Evolutionary conservation across 78 protist genomes (phyloP).

Genomic region (Cavenderia fasciculata): DNA sequence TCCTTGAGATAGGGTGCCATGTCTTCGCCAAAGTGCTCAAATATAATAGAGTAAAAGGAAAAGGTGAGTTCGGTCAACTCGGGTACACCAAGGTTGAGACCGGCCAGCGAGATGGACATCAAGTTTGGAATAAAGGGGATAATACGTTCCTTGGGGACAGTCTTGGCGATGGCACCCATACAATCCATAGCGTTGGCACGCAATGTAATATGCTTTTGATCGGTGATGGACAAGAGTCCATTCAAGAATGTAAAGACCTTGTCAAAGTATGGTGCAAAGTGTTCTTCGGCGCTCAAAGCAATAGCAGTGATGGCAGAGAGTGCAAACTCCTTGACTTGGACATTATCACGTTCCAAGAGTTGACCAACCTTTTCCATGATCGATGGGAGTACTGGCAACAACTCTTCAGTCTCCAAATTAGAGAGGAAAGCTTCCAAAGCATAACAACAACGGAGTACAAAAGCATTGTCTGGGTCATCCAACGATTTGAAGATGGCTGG

Average conservation of each 20-base stretch:
- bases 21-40: slow-evolving; percentile 42
- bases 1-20: background rate
- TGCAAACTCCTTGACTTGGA: slow-evolving; percentile 53
- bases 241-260: background rate
- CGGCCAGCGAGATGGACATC: background rate
- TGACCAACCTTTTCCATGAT: slow-evolving; percentile 20
- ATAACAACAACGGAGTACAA: slow-evolving; percentile 51
- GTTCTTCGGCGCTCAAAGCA: slow-evolving; percentile 23
- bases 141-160: slow-evolving; percentile 56
- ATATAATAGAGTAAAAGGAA: slow-evolving; percentile 28
- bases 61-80: slow-evolving; percentile 52
- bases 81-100: background rate
- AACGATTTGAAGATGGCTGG: slow-evolving; percentile 58
- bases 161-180: slow-evolving; percentile 9
- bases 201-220: background rate
- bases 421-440: slow-evolving; percentile 45
- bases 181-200: slow-evolving; percentile 35
- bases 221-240: background rate
- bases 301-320: slow-evolving; percentile 22
- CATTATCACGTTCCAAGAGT: slow-evolving; percentile 13
- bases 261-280: slow-evolving; percentile 56
- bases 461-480: slow-evolving; percentile 48
- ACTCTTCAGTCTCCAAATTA: slow-evolving; percentile 13
- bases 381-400: slow-evolving; percentile 20
- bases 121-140: background rate